A percentile compares a stretch with the other conserved stretches of the same genome.
These are phyloP conservation scores for Didymella pinodella DNA, from an alignment of 2,329 filamentous ascomycete genomes.

Conservation along the genomic window DNA sequence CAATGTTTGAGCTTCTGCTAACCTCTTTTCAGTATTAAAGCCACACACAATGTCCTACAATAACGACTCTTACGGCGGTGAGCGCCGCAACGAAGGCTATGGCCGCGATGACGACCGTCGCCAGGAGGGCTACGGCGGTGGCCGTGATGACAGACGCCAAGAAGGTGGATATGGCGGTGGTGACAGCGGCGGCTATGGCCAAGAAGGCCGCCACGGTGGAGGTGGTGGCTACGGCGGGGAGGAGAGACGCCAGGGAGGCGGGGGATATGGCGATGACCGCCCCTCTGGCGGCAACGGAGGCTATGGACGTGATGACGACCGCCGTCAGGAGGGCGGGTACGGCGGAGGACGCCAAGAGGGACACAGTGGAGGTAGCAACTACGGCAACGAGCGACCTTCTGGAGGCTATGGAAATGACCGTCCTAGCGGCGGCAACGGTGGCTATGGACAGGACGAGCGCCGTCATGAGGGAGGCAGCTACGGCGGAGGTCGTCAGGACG, in stretches of 20 bases:
- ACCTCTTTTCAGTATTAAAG: neutral
- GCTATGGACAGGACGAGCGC: slow-evolving; percentile 29
- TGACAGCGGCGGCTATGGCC: neutral
- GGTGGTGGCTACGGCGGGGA: slow-evolving; percentile 21
- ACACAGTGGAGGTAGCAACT: slow-evolving; percentile 5
- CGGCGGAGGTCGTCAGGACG: slow-evolving; percentile 21
- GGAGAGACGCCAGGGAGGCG: slow-evolving; percentile 28
- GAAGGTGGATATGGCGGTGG: slow-evolving; percentile 10
- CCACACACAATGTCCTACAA: slow-evolving; percentile 36
- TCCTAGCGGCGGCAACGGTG: slow-evolving; percentile 24
- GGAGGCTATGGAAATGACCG: slow-evolving; percentile 20
- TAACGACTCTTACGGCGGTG: slow-evolving; percentile 30
- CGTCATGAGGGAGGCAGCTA: slow-evolving; percentile 28
- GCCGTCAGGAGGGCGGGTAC: slow-evolving; percentile 19
- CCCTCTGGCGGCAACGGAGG: slow-evolving; percentile 26
- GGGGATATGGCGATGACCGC: slow-evolving; percentile 17
- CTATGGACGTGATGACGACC: slow-evolving; percentile 28
- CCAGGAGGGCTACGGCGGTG: slow-evolving; percentile 28
- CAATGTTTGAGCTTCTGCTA: neutral
- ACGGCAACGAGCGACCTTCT: slow-evolving; percentile 2
- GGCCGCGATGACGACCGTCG: slow-evolving; percentile 17
- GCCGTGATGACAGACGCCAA: slow-evolving; percentile 24
- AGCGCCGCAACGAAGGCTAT: slow-evolving; percentile 29
- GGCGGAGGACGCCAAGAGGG: slow-evolving; percentile 14
- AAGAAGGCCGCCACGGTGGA: neutral